A percentile compares a stretch with the other conserved stretches of the same genome.
These are phyloP conservation scores for Gentiana straminea DNA, from an alignment of 257 asterid species.

Conservation along the genomic window DNA sequence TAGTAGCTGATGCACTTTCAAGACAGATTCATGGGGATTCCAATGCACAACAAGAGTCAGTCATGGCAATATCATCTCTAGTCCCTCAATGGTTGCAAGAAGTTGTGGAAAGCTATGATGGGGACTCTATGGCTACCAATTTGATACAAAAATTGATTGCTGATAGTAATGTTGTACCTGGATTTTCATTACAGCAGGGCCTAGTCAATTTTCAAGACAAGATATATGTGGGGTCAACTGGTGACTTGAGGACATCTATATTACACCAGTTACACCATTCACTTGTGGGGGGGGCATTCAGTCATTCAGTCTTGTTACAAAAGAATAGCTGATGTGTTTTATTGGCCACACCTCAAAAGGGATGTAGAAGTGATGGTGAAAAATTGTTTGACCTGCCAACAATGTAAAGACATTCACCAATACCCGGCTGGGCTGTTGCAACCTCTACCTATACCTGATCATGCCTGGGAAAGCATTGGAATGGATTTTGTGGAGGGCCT, in stretches of 20 bases:
- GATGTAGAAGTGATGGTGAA: background rate
- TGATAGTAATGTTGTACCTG: background rate
- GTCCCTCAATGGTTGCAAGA: no score
- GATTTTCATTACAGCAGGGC: background rate
- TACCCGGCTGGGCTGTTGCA: background rate
- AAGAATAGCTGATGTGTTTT: background rate
- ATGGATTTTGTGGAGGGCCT: conserved; percentile 2
- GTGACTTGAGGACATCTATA: background rate
- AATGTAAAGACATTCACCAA: background rate
- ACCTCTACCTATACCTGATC: background rate
- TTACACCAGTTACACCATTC: background rate
- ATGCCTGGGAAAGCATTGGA: background rate
- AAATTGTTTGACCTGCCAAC: background rate
- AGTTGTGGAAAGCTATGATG: background rate
- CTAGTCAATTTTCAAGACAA: background rate
- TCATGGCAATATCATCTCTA: no score
- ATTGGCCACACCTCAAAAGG: background rate
- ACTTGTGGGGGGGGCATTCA: background rate
- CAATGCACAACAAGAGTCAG: no score
- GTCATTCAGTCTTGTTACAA: background rate
- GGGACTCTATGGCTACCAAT: background rate
- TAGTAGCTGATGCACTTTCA: no score
- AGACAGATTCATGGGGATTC: no score
- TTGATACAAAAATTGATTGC: background rate
- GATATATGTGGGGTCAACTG: background rate